Evolutionary conservation across 768 basidiomycete genomes (phyloP).

Genomic region (Glaciozyma antarctica): DNA sequence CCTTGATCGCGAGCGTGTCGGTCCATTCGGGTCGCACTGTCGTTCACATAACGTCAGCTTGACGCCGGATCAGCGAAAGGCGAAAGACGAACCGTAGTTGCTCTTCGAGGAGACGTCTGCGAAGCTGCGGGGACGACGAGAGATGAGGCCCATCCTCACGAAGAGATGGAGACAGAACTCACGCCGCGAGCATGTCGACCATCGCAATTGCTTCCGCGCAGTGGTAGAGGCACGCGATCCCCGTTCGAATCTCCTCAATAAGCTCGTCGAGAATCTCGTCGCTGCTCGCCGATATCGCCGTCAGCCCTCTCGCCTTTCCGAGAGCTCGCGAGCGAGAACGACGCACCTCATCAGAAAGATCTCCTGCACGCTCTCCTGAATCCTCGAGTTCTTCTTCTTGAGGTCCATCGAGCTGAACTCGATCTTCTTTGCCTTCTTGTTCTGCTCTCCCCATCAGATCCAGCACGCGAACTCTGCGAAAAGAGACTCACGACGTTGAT

Average conservation of each 20-base stretch:
- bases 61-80: neutral
- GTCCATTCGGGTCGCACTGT: constrained; percentile 86
- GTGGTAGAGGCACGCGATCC: constrained; percentile 75
- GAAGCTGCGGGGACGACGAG: constrained; percentile 10
- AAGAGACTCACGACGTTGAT: constrained; percentile 25
- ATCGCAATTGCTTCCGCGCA: constrained; percentile 85
- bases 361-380: constrained; percentile 87
- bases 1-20: constrained; percentile 77
- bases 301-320: neutral
- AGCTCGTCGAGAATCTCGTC: constrained; percentile 61
- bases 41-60: constrained; percentile 23
- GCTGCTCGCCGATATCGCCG: neutral
- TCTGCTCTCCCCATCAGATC: neutral
- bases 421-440: constrained; percentile 33
- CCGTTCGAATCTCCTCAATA: constrained; percentile 55
- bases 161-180: constrained; percentile 46
- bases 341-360: constrained; percentile 74
- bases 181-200: constrained; percentile 81
- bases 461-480: neutral
- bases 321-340: constrained; percentile 40
- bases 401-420: constrained; percentile 32
- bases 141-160: neutral
- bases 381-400: constrained; percentile 48
- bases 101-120: constrained; percentile 19
- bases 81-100: constrained; percentile 21